These are phyloP conservation scores for Camelina hispida DNA, from an alignment of 345 rosid genomes.

Conservation along the genomic window DNA sequence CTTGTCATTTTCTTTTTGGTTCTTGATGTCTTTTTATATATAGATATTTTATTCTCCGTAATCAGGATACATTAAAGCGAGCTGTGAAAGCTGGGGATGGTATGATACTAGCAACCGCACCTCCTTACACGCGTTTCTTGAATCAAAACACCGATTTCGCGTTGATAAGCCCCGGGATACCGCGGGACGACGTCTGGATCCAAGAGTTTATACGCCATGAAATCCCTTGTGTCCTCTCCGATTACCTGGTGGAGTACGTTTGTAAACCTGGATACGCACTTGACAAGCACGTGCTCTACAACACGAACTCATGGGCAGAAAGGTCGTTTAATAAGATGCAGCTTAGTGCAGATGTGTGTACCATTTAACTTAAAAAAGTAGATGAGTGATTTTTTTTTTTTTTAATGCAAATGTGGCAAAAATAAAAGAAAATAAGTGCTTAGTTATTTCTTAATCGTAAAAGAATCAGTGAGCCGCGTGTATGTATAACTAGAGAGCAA, in stretches of 20 bases:
- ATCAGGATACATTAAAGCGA: constrained; percentile 93
- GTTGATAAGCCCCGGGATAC: constrained; percentile 77
- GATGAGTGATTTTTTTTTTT: not conserved
- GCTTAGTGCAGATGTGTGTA: constrained; percentile 27
- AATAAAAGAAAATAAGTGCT: too few relatives aligned
- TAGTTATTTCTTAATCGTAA: too few relatives aligned
- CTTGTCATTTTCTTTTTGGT: not conserved
- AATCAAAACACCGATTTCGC: constrained; percentile 78
- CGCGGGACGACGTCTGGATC: constrained; percentile 73
- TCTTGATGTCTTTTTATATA: not conserved
- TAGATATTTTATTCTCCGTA: not conserved
- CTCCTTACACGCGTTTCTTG: constrained; percentile 88
- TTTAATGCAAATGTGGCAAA: too few relatives aligned
- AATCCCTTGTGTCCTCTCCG: constrained; percentile 82
- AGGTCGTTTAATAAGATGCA: constrained; percentile 58
- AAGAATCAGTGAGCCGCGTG: too few relatives aligned
- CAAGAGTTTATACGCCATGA: constrained; percentile 83
- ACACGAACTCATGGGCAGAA: constrained; percentile 80
- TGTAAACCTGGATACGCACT: constrained; percentile 92
- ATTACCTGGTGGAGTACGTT: constrained; percentile 92
- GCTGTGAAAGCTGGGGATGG: constrained; percentile 96
- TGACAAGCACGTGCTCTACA: constrained; percentile 77
- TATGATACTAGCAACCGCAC: constrained; percentile 85
- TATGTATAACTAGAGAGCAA: too few relatives aligned
- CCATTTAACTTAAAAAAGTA: not conserved